Base-by-base conservation (phyloP, 2,329 filamentous ascomycete species). In the Colletotrichum karsti region DNA sequence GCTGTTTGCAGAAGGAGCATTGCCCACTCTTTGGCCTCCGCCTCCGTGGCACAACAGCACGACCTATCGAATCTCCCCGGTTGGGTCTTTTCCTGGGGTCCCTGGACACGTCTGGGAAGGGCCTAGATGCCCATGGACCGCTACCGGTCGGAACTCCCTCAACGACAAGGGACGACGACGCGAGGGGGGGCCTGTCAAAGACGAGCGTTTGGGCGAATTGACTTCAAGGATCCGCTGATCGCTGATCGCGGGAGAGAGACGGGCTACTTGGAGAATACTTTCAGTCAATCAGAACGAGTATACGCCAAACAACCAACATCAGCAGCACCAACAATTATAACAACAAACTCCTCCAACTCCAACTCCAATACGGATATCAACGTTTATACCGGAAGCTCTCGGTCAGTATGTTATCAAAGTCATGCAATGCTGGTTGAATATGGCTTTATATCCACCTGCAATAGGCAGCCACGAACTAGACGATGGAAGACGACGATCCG, bases 151-250 rank as follows among this genome's bases (percentile, higher is more conserved):
- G 54, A 44, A 46, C 53, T 57, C 37, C 7, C 59, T 48, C 15
- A 26, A 42, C 42, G n/a, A 24, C 48, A 54, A 26, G 46, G 33
- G 7, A 60, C 42, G 28, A 42, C 26, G 51, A 26, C 13, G 33
- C 26, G 33, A 33, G 46, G 51, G 64, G 53, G 37, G 39, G 24
- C 61, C 54, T 65, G 54, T 59, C 65, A 41, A 46, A 39, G 24
- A 28, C 10, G 15, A 53, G 39, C 50, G 48, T 42, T 33, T 56
- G 57, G 60, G 39, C 61, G 60, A 55, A 68, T 68, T 65, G 61
- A 65, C 62, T 59, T 68, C 65, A 33, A 35, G 53, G 30, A 60
- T 59, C 37, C 28, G 60, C 39, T 53, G 60, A 64, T 67, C 59
- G 59, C 46, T 58, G 60, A 64, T 67, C 64, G 53, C 39, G 54